These are phyloP conservation scores for Wakefieldia striispora DNA, from an alignment of 768 basidiomycete species.

Conservation along the genomic window DNA sequence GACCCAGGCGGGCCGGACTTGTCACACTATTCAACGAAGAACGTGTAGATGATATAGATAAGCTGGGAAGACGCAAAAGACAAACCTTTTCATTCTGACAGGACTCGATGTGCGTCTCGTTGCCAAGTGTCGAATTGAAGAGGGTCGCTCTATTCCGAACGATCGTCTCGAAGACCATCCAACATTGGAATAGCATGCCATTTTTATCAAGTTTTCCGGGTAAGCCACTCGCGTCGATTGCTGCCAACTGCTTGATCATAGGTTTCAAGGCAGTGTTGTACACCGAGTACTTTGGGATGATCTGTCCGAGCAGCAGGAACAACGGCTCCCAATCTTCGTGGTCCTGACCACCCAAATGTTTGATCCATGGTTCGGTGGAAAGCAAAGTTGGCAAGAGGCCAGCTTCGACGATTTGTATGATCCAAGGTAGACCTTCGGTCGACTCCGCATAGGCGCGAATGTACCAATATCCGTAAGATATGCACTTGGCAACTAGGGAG, in stretches of 20 bases:
- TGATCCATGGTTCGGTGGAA: conserved; percentile 26
- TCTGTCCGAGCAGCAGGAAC: conserved; percentile 19
- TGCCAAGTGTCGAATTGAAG: conserved; percentile 2
- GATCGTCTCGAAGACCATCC: conserved; percentile 21
- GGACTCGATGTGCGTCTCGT: conserved; percentile 17
- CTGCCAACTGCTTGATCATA: conserved; percentile 12
- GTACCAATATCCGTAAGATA: conserved; percentile 32
- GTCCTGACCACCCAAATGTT: conserved; percentile 13
- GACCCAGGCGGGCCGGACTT: conserved; percentile 25
- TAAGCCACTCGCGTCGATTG: conserved; percentile 13
- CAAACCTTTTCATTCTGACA: conserved; percentile 28
- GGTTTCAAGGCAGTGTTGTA: conserved; percentile 19
- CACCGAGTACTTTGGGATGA: conserved; percentile 29
- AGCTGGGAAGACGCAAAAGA: not conserved
- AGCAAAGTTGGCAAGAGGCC: conserved; percentile 26
- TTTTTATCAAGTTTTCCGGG: conserved; percentile 13
- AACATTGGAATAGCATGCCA: conserved; percentile 16
- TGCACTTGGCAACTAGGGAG: conserved; percentile 19
- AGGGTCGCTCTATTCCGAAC: conserved; percentile 16
- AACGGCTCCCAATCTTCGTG: conserved; percentile 31
- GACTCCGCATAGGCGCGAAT: conserved; percentile 28
- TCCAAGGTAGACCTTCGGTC: conserved; percentile 26
- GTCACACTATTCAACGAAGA: conserved; percentile 15
- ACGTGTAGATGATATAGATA: not conserved
- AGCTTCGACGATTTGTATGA: conserved; percentile 24